Conservation (phyloP, 2,329 filamentous ascomycete genomes). For the Xylaria sp. region DNA sequence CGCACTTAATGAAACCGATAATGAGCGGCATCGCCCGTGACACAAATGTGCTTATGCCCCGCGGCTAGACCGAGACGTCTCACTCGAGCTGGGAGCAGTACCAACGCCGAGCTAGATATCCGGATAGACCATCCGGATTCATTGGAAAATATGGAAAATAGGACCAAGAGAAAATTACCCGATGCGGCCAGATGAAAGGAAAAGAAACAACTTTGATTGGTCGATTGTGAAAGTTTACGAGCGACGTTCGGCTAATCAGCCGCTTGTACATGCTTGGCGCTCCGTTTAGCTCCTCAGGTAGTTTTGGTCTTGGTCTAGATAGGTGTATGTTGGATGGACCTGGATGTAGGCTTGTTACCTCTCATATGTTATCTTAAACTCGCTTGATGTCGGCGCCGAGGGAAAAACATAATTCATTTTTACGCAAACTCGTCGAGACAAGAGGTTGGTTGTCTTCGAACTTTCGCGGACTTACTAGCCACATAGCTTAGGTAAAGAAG, state of each 20-base stretch:
- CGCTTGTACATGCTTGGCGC: constrained; percentile 13
- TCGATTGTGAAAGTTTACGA: not conserved
- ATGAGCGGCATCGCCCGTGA: not conserved
- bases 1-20: not conserved
- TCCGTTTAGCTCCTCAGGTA: not conserved
- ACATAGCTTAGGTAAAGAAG: not conserved
- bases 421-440: too few relatives aligned
- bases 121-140: not conserved
- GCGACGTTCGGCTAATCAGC: constrained; percentile 18
- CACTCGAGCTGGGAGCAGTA: not conserved
- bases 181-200: constrained; percentile 24
- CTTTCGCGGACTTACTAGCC: constrained; percentile 18
- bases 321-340: too few relatives aligned
- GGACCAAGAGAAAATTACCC: constrained; percentile 20
- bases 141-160: not conserved
- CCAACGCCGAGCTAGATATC: not conserved
- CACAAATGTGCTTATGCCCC: not conserved
- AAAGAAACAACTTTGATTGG: constrained; percentile 27
- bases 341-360: too few relatives aligned
- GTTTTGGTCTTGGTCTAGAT: too few relatives aligned
- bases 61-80: constrained; percentile 26
- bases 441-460: not conserved
- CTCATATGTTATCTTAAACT: too few relatives aligned
- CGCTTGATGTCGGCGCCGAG: too few relatives aligned
- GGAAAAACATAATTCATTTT: too few relatives aligned